Percentiles rank a stretch among this genome's conserved stretches.
phyloP scores from a whole-genome alignment of 495 filamentous ascomycete species.

The Aspergillus olivimuriae region DNA sequence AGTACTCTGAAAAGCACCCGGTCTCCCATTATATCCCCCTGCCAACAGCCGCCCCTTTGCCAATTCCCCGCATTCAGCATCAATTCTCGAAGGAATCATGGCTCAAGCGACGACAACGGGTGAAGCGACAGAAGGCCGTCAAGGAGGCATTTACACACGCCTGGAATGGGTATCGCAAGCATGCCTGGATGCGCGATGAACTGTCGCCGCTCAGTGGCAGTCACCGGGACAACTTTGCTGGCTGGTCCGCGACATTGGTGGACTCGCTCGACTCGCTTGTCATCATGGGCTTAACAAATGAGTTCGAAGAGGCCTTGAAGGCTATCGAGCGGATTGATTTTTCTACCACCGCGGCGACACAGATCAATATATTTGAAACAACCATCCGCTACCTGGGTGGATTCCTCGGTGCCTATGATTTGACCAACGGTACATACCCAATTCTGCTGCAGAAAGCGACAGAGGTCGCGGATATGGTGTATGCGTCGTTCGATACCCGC shows the following conservation, averaged over 20 bases:
- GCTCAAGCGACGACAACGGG: conserved; percentile 27
- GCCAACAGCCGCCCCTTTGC: conserved; percentile 32
- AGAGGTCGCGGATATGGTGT: conserved; percentile 82
- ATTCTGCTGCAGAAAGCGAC: conserved; percentile 76
- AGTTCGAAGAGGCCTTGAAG: conserved; percentile 52
- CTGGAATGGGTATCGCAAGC: conserved; percentile 68
- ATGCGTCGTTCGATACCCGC: conserved; percentile 88
- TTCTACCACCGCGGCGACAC: conserved; percentile 36
- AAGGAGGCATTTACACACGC: conserved; percentile 60
- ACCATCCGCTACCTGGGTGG: conserved; percentile 85
- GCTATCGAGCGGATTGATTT: conserved; percentile 52
- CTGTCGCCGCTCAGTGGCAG: conserved; percentile 57
- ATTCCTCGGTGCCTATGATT: conserved; percentile 75
- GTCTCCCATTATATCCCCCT: conserved; percentile 43
- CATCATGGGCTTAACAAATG: conserved; percentile 55
- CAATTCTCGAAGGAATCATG: conserved; percentile 42
- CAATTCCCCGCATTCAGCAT: conserved; percentile 47
- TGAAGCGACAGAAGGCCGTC: conserved; percentile 50
- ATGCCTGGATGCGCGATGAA: conserved; percentile 79
- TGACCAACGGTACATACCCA: conserved; percentile 57
- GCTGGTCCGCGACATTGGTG: conserved; percentile 56
- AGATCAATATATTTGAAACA: conserved; percentile 80
- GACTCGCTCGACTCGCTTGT: conserved; percentile 57
- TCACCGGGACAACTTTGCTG: conserved; percentile 49
- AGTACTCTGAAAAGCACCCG: conserved; percentile 41